Base-by-base conservation (phyloP, 2,329 filamentous ascomycete species). In the Cladosporium sp. region DNA sequence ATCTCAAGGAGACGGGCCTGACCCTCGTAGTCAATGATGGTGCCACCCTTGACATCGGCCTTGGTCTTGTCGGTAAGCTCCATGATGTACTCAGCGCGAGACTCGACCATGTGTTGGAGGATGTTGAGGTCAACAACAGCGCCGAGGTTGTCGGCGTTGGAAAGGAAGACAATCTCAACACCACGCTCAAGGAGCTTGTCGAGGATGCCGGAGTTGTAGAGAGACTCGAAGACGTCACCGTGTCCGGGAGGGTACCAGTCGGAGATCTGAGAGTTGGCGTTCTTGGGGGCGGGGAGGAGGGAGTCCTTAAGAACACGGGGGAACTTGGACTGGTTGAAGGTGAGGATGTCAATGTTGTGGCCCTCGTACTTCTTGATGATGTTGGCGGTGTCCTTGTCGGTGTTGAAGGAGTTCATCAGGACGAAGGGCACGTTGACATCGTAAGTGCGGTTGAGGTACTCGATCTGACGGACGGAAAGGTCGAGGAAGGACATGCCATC, bases 351-450 rank as follows among this genome's bases (percentile, higher is more conserved):
- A 77, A 99, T 96, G 80, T 97, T 97, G 88, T 99, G 95, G 70
- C 95, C 95, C 85, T 99, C 94, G 83, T 98, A 99, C 86, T 99
- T 99, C 89, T 99, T 99, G 86, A 99, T 99, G 83, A 99, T 99
- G 82, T 92, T 93, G 69, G 93, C 93, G 60, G 95, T 99, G 78
- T 99, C 95, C 75, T 94, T 88, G 80, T 99, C 93, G 79, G 95
- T 99, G 88, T 99, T 99, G 91, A 99, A 99, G 64, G 95, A 98
- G 89, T 99, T 99, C 95, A 99, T 99, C 74, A 99, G 89, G 72
- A 99, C 89, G 81, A 99, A 97, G 58, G 95, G 95, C 36, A 99
- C 95, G 79, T 97, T 98, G 80, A 96, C 92, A 74, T 91, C 88
- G 85, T 97, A 98, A 70, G 93, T 98, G 80, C 93, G 91, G 90